Evolutionary conservation across 2,329 filamentous ascomycete species (phyloP).

Genomic region (Alternaria sp.): DNA sequence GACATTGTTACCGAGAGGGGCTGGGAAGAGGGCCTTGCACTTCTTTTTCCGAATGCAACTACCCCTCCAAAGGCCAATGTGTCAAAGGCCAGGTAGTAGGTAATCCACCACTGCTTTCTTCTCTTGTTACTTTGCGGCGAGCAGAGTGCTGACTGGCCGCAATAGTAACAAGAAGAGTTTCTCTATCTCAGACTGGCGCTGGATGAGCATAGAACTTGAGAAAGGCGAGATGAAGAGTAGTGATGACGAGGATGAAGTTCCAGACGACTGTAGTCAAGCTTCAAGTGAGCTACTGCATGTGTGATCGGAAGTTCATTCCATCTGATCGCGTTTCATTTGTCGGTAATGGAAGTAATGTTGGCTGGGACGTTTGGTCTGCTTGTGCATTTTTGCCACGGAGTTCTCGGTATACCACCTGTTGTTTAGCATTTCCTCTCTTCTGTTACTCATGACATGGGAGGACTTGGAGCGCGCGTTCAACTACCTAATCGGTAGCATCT

Average conservation of each 20-base stretch:
- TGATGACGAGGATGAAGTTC: constrained; percentile 11
- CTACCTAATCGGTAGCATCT: constrained; percentile 2
- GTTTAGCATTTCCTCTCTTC: not conserved
- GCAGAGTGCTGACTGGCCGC: constrained; percentile 8
- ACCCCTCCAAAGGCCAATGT: not conserved
- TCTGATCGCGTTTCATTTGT: not conserved
- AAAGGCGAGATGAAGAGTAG: constrained; percentile 5
- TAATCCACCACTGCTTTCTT: constrained; percentile 23
- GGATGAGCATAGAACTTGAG: constrained; percentile 16
- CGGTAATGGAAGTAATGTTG: constrained; percentile 2
- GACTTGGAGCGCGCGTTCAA: not conserved
- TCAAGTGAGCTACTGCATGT: constrained; percentile 13
- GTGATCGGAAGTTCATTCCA: not conserved
- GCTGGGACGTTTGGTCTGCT: not conserved
- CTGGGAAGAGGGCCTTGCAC: constrained; percentile 47
- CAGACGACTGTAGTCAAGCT: constrained; percentile 19
- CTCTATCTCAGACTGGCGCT: constrained; percentile 22
- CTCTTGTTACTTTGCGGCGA: not conserved
- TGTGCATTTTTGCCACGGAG: constrained; percentile 1
- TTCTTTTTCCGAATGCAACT: constrained; percentile 41
- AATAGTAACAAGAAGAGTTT: constrained; percentile 16
- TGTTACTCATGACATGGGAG: not conserved
- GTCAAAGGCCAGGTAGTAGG: constrained; percentile 35
- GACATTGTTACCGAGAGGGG: constrained; percentile 48
- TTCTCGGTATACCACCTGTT: constrained; percentile 12